Evolutionary conservation across 495 filamentous ascomycete species (phyloP), one percentile per base, ranked within the genome.

Genomic region (Lentithecium fluviatile): DNA sequence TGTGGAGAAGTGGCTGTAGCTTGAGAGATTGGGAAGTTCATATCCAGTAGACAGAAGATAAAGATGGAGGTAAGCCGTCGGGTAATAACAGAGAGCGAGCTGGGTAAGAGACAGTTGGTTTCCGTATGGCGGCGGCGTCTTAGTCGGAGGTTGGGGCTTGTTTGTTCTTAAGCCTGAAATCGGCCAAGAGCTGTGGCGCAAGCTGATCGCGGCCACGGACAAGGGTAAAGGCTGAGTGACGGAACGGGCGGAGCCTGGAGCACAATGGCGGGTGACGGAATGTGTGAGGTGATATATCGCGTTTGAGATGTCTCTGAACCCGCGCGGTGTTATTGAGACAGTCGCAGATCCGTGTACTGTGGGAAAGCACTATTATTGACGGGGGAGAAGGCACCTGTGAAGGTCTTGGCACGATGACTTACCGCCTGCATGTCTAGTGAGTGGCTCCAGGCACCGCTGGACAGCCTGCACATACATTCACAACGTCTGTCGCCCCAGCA

Each of bases 21-120:
- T 24, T 25, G 32, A 25, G 45, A 52, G 55, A 40, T 52, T 59
- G 60, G 50, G 45, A 54, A 48, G 24, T 56, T 59, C 64, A 67
- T 67, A 46, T 62, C 64, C 59, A 59, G 53, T 29, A 13, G 40
- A 20, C 20, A 26, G 21, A 42, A 40, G 34, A 40, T 29, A 37
- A 52, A 58, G 19, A 48, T 38, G 23, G 24, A 52, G 57, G 26
- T 46, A 11, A 21, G 13, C 13, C 7, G 21, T 32, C 20, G 24
- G 51, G 12, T 19, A 17, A 46, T 42, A 46, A 26, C n/a, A 46
- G 56, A 38, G 38, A 26, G 37, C 12, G 19, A n/a, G 52, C 13
- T 17, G 40, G n/a, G 43, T 17, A 36, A 51, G 56, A 26, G 52
- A 21, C n/a, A 38, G 23, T 29, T n/a, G 19, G 17, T 32, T 32